Evolutionary conservation across 208 protist species (phyloP).

Genomic region (Leptomonas pyrrhocoris): DNA sequence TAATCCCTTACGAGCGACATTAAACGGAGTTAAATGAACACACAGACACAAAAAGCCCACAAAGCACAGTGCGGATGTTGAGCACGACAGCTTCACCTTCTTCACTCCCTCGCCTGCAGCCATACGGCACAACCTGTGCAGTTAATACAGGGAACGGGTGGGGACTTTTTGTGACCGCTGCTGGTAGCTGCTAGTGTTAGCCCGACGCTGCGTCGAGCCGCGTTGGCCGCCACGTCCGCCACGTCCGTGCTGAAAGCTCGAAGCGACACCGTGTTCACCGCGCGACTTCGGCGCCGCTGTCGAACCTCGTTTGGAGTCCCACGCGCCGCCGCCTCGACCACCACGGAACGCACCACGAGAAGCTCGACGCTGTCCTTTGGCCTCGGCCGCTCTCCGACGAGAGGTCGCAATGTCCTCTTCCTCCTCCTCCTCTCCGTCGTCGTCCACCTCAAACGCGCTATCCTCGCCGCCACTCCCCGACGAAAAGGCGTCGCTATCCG

Average conservation of each 20-base stretch:
- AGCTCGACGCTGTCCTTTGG: constrained; percentile 4
- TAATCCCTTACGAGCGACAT: too few relatives aligned
- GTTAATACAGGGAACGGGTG: constrained; percentile 62
- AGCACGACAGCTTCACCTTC: too few relatives aligned
- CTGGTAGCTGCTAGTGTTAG: constrained; percentile 9
- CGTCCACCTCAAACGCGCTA: constrained; percentile 23
- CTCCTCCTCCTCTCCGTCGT: constrained; percentile 12
- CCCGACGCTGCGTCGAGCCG: not conserved
- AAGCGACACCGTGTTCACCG: not conserved
- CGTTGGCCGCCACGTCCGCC: constrained; percentile 8
- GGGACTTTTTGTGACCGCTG: constrained; percentile 37
- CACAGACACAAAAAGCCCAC: too few relatives aligned
- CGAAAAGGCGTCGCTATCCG: constrained; percentile 8
- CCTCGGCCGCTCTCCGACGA: constrained; percentile 7
- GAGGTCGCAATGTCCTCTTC: constrained; percentile 3
- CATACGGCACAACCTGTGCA: not conserved
- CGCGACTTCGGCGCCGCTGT: not conserved
- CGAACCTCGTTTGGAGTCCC: constrained; percentile 1
- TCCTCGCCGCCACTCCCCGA: constrained; percentile 14
- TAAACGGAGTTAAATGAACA: too few relatives aligned
- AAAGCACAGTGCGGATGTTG: too few relatives aligned
- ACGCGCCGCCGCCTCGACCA: constrained; percentile 3
- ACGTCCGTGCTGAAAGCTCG: not conserved
- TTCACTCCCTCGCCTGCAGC: too few relatives aligned
- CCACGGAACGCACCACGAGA: constrained; percentile 6